These are phyloP conservation scores for Ophiorrhiza pumila DNA, from an alignment of 257 asterid species.

Conservation along the genomic window DNA sequence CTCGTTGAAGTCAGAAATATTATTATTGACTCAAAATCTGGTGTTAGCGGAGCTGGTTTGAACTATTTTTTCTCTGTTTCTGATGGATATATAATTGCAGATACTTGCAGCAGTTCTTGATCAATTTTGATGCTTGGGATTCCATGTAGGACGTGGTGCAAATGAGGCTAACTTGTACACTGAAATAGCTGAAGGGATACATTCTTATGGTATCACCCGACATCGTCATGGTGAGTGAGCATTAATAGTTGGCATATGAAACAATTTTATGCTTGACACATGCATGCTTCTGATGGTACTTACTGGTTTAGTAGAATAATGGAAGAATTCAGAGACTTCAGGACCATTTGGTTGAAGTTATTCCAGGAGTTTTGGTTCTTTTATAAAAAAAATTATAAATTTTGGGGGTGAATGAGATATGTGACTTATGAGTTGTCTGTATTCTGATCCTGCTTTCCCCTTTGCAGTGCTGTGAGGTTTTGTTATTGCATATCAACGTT, in stretches of 20 bases:
- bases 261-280: background rate
- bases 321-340: too few relatives aligned
- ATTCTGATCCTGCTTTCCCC: too few relatives aligned
- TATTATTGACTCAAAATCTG: constrained; percentile 86
- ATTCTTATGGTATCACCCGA: constrained; percentile 74
- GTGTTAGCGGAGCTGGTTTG: constrained; percentile 97
- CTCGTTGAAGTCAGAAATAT: constrained; percentile 66
- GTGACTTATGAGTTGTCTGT: too few relatives aligned
- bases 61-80: constrained; percentile 8
- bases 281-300: background rate
- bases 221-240: constrained; percentile 83
- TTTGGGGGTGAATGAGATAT: too few relatives aligned
- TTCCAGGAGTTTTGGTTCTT: too few relatives aligned
- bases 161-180: constrained; percentile 88
- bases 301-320: background rate
- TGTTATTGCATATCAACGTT: too few relatives aligned
- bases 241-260: too few relatives aligned
- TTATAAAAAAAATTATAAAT: too few relatives aligned
- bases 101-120: constrained; percentile 7
- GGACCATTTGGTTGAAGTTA: too few relatives aligned
- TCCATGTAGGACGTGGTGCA: constrained; percentile 73
- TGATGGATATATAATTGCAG: background rate
- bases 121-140: too few relatives aligned
- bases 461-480: too few relatives aligned
- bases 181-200: constrained; percentile 90